Evolutionary conservation across 768 basidiomycete genomes (phyloP), one percentile per base, ranked within the genome.

Genomic region (Terana coerulea): DNA sequence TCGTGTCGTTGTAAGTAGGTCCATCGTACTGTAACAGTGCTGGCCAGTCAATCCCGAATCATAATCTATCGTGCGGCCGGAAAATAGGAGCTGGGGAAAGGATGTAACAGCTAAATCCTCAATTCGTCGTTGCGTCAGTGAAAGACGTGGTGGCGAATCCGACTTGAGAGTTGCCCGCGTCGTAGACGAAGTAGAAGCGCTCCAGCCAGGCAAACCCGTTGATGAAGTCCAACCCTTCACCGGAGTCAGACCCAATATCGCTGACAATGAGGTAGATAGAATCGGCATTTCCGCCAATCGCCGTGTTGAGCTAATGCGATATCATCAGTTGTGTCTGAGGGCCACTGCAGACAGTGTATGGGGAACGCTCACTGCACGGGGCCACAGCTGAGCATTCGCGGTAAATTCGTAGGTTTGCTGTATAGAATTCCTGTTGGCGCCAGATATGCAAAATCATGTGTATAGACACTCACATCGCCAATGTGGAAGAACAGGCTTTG

Each of bases 371-470:
- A 61, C 58, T 11, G 55, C 39, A 34, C 61, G 64, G 11, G 66
- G 64, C 53, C 54, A 63, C 40, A 64, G 59, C 44, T 67, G 66
- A 15, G 60, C 65, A 41, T 67, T 59, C 9, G 72, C 59, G 2
- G 69, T 74, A 42, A 76, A 62, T 52, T 72, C 68, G 47, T 62
- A 72, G 3, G 69, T 66, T 1, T 47, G 43, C 61, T 59, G 31
- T 6, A 37, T 51, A 67, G 71, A 22, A 28, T 7, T 4, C 14
- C 2, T 25, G 26, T 12, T 8, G 14, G n/a, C 19, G 21, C 9
- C 34, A 28, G 21, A n/a, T 2, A n/a, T 48, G 11, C 47, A 48
- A 40, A 9, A 22, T 15, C n/a, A 9, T 9, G 46, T 26, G 44
- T 5, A 41, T 19, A 3, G 12, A 29, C 0, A 35, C 57, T 15